A percentile compares a stretch with the other conserved stretches of the same genome.
These are phyloP conservation scores for Phytopythium oedochilum DNA, from an alignment of 352 stramenopile species.

Conservation along the genomic window DNA sequence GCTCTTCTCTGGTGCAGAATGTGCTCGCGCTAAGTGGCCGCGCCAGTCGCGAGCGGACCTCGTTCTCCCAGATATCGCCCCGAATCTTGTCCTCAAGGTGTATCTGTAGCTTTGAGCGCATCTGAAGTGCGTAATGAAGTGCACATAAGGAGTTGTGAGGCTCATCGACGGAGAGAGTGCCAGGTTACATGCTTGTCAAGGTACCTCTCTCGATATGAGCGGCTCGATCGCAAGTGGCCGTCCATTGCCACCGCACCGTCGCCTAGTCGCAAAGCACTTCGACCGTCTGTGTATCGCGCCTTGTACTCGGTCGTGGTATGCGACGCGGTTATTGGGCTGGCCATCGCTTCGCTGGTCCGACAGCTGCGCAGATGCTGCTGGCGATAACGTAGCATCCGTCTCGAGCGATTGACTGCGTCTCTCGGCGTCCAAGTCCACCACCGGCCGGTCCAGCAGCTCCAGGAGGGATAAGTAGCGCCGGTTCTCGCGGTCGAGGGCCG, in stretches of 20 bases:
- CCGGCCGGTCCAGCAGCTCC: not conserved
- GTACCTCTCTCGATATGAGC: constrained; percentile 19
- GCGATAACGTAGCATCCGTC: too few relatives aligned
- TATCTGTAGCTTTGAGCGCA: constrained; percentile 23
- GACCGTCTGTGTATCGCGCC: not conserved
- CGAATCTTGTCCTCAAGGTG: constrained; percentile 38
- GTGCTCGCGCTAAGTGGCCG: constrained; percentile 41
- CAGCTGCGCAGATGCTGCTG: not conserved
- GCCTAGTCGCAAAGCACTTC: not conserved
- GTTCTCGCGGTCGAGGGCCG: not conserved
- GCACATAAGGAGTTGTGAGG: too few relatives aligned
- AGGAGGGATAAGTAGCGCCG: not conserved
- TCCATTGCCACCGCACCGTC: not conserved
- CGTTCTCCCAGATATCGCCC: constrained; percentile 49
- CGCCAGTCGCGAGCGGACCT: constrained; percentile 42
- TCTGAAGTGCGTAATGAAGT: constrained; percentile 22
- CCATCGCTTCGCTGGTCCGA: not conserved
- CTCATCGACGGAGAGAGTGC: too few relatives aligned
- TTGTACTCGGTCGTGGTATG: not conserved
- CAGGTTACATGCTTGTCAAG: not conserved
- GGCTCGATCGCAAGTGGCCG: constrained; percentile 11
- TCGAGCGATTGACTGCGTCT: not conserved
- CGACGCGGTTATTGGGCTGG: too few relatives aligned
- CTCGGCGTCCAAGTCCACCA: not conserved
- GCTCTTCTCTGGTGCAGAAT: constrained; percentile 37